Base-by-base conservation (phyloP, 495 filamentous ascomycete genomes). In the Arthonia radiata region DNA sequence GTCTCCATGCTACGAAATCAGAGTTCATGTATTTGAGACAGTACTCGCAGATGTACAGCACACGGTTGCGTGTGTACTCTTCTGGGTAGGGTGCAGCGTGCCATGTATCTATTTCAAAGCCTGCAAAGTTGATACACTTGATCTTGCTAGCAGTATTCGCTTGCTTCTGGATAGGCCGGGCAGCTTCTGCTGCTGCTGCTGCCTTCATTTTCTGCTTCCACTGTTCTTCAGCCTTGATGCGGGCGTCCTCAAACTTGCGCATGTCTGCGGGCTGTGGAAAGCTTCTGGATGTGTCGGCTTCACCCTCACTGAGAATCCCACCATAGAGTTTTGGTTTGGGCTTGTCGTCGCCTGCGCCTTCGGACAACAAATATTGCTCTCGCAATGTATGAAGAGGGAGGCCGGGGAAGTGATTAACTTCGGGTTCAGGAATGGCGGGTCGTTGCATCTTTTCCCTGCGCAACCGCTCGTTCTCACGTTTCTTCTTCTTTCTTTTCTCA, bases 1-100 rank as follows among this genome's bases (percentile, higher is more conserved):
- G 86, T 21, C 86, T 62, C 81, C 80, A 93, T 12, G 83, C 81
- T 13, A 94, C 83, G 36, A 83, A 93, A 41, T 93, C 82, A 7
- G 83, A 92, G 43, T 82, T 91, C 82, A 97, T 92, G 53, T 97
- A 97, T 46, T 94, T 94, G 25, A 97, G 56, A 43, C 86, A 97
- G 47, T 93, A 97, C 44, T 97, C 89, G 55, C 86, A 97, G 36
- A 97, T 93, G 49, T 90, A 93, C 10, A 97, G 67, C 12, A 91
- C 72, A 18, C 71, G 70, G 41, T 94, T 93, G 37, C 79, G 69
- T 39, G 80, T 93, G 52, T 94, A 97, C 48, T 97, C 86, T 46
- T 93, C 86, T 1, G 86, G 86, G 41, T 97, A 97, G 12, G 86
- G 86, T 15, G 86, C 83, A n/a, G 89, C 81, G 48, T 97, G 93